Conservation (phyloP, 2,329 filamentous ascomycete genomes). For the Alternaria brassicicola region DNA sequence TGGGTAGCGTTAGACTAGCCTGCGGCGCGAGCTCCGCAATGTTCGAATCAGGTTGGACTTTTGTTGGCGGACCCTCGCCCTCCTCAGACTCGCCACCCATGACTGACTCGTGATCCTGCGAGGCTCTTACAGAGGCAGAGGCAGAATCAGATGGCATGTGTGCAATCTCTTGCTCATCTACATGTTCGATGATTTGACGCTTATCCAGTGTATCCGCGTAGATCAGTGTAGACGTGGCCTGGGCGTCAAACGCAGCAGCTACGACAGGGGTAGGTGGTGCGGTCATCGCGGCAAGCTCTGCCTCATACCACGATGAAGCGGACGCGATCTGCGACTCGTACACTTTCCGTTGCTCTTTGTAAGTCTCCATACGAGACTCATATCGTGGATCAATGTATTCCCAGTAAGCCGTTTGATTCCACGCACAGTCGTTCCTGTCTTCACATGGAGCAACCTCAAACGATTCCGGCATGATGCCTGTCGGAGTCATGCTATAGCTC, state of each 20-base stretch:
- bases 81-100: constrained; percentile 30
- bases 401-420: constrained; percentile 55
- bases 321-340: constrained; percentile 44
- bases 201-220: constrained; percentile 32
- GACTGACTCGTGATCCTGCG: constrained; percentile 18
- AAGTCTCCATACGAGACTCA: constrained; percentile 34
- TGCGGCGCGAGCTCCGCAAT: constrained; percentile 16
- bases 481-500: constrained; percentile 63
- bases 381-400: constrained; percentile 47
- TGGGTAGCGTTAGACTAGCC: constrained; percentile 31
- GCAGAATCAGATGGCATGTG: constrained; percentile 17
- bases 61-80: constrained; percentile 31
- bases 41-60: constrained; percentile 21
- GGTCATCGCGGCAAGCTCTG: constrained; percentile 35
- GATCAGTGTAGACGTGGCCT: constrained; percentile 25
- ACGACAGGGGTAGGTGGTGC: constrained; percentile 20
- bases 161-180: constrained; percentile 29
- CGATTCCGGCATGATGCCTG: constrained; percentile 67
- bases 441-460: constrained; percentile 58
- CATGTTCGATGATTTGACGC: constrained; percentile 35
- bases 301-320: constrained; percentile 40
- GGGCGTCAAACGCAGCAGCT: constrained; percentile 13
- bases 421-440: constrained; percentile 49
- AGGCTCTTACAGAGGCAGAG: constrained; percentile 8
- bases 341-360: constrained; percentile 42